Evolutionary conservation across 2,329 filamentous ascomycete genomes (phyloP).

Genomic region (Pseudogymnoascus sp.): DNA sequence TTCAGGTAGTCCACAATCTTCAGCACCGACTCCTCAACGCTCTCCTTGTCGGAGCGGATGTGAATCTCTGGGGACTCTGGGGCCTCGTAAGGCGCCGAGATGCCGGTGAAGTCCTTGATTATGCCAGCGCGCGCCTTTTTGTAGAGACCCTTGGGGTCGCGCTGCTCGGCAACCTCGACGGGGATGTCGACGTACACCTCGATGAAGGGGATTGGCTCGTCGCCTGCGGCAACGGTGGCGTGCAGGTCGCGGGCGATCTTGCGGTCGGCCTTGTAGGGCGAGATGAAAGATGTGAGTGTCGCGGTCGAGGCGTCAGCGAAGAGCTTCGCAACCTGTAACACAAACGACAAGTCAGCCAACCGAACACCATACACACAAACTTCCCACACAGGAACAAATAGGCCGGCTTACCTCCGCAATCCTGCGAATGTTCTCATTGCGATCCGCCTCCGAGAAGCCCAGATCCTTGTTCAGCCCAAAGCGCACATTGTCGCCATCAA

Average conservation of each 20-base stretch:
- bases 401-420: conserved; percentile 63
- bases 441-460: conserved; percentile 84
- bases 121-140: conserved; percentile 91
- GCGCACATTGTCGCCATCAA: conserved; percentile 97
- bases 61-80: conserved; percentile 79
- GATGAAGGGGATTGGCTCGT: conserved; percentile 70
- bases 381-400: background rate
- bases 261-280: conserved; percentile 82
- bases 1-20: conserved; percentile 77
- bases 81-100: conserved; percentile 90
- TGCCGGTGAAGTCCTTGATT: conserved; percentile 96
- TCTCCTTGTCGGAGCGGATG: conserved; percentile 72
- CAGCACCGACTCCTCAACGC: conserved; percentile 79
- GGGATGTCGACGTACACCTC: conserved; percentile 92
- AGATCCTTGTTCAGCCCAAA: conserved; percentile 98
- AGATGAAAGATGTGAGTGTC: conserved; percentile 94
- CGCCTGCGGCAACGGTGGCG: conserved; percentile 46
- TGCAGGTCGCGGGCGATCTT: conserved; percentile 76
- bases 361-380: background rate
- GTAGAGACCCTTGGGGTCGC: conserved; percentile 95
- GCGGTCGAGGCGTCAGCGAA: conserved; percentile 87
- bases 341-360: conserved; percentile 7
- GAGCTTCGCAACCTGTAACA: conserved; percentile 70
- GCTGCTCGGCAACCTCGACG: conserved; percentile 83
- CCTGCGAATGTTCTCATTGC: conserved; percentile 95